Percentiles rank a stretch among this genome's conserved stretches.
Evolutionary conservation across 2,329 filamentous ascomycete species (phyloP).

Genomic region (Botrytis hyacinthi): DNA sequence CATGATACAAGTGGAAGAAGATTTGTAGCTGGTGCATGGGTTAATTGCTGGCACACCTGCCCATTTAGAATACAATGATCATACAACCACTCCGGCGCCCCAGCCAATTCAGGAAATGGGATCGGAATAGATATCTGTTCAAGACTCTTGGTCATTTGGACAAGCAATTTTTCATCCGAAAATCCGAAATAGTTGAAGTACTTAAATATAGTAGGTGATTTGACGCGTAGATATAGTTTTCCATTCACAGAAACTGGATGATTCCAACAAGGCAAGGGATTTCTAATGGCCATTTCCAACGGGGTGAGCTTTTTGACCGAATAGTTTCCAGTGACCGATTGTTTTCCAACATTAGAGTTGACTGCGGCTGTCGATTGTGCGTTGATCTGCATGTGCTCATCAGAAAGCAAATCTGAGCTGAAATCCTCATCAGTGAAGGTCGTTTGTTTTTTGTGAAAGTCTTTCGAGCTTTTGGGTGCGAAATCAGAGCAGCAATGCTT

Average conservation of each 20-base stretch:
- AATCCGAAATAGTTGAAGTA: neutral
- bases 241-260: neutral
- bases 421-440: neutral
- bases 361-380: too few relatives aligned
- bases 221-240: neutral
- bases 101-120: neutral
- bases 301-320: neutral
- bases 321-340: rapidly evolving
- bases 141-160: neutral
- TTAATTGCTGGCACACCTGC: neutral
- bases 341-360: neutral
- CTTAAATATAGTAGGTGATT: neutral
- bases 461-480: neutral
- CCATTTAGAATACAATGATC: neutral
- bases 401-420: neutral
- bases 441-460: too few relatives aligned
- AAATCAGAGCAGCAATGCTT: neutral
- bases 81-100: neutral
- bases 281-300: neutral
- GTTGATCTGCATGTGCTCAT: neutral
- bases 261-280: neutral
- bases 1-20: neutral
- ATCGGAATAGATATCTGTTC: neutral
- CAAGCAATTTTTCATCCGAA: neutral
- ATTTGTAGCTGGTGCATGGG: neutral